Evolutionary conservation across 2,329 filamentous ascomycete species (phyloP), one percentile per base, ranked within the genome.

Genomic region (Penicillium psychrosexuale): DNA sequence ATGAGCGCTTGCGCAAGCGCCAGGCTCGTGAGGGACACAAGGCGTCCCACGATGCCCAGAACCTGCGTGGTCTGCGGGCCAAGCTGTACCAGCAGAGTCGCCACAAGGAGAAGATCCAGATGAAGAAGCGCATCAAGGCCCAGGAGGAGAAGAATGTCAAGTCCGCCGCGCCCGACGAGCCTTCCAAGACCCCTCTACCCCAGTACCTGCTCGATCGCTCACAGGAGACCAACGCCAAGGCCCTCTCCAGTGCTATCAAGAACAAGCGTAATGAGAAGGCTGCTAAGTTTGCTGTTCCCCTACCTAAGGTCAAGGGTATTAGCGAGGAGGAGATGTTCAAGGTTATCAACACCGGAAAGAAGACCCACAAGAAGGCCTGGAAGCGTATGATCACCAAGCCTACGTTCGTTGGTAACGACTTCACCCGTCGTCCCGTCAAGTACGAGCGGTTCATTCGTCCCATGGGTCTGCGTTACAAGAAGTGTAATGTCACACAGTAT

Each of bases 81-180:
- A 99, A 99, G 82, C 80, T 96, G 69, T 87, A 94, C 79, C 88
- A 93, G 75, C 87, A 97, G 84, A 91, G 92, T 81, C 85, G 94
- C 27, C 90, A 91, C 79, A 89, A 92, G 74, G 92, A 99, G 82
- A 99, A 99, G 87, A 96, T 96, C 72, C 91, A 96, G 83, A 92
- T 96, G 88, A 89, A 88, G 77, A 96, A 96, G 83, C 81, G 86
- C 69, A 95, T 99, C 83, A 90, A 89, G 78, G 89, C 90, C 42
- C 90, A 96, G 80, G 94, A 99, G 78, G 90, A 97, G 81, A 87
- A 91, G 77, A 95, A 97, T 71, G 86, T 97, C 80, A 96, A 97
- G 79, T 90, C 89, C 8, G 80, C 84, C 31, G 86, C 87, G 52
- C 86, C 89, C 63, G 84, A 88, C 66, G 89, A 94, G 75, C 89